Conservation (phyloP, 495 filamentous ascomycete species). For the Letharia lupina region DNA sequence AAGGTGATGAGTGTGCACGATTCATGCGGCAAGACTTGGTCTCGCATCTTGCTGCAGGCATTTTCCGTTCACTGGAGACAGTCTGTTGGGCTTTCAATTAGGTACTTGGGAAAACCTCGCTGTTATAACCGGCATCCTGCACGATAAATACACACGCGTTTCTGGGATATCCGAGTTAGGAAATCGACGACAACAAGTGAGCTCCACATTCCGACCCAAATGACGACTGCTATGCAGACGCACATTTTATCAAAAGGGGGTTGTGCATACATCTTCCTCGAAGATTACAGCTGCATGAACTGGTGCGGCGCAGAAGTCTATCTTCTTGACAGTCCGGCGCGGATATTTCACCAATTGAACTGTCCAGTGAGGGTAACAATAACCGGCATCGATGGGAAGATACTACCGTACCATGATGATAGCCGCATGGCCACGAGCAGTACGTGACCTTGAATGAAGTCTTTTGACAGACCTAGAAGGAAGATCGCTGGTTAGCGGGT, state of each 20-base stretch:
- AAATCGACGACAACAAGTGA: background rate
- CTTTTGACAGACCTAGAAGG: background rate
- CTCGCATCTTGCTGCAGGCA: background rate
- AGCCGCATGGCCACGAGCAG: no score
- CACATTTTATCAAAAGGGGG: no score
- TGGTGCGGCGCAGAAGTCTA: no score
- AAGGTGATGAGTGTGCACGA: background rate
- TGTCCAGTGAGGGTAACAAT: no score
- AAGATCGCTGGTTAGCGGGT: background rate
- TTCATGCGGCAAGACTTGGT: background rate
- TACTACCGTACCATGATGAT: no score
- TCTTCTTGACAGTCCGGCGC: no score
- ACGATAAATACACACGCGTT: background rate
- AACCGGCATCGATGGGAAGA: no score
- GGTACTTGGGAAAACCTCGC: background rate
- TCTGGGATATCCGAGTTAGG: background rate
- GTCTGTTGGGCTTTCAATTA: background rate
- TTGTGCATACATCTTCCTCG: background rate
- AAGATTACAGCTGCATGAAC: background rate
- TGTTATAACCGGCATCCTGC: background rate
- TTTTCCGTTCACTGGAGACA: background rate
- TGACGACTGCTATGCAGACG: background rate
- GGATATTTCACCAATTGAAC: no score
- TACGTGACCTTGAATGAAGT: background rate
- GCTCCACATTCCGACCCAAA: background rate